Conservation (phyloP, 352 stramenopile genomes). For the Lagenidium sp. region DNA sequence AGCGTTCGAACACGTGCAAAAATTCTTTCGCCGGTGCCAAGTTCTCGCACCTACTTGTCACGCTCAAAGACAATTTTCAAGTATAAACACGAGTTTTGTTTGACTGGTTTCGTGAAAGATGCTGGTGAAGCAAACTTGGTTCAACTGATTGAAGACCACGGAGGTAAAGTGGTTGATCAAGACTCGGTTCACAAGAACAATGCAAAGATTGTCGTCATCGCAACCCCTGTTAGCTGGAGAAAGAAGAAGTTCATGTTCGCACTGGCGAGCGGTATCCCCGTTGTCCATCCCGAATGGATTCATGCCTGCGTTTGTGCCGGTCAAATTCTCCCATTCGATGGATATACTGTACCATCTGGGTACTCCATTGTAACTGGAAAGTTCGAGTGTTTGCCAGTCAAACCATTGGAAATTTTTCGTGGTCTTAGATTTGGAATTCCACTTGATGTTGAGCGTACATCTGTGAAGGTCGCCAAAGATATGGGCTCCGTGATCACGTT, state of each 20-base stretch:
- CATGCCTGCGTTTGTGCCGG: conserved; percentile 44
- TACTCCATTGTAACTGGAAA: conserved; percentile 52
- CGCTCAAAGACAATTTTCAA: conserved; percentile 55
- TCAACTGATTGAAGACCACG: conserved; percentile 56
- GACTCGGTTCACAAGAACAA: neutral
- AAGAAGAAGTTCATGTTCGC: conserved; percentile 80
- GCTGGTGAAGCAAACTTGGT: conserved; percentile 37
- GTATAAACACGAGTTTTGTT: conserved; percentile 67
- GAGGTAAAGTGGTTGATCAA: conserved; percentile 36
- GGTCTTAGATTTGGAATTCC: conserved; percentile 54
- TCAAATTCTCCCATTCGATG: conserved; percentile 46
- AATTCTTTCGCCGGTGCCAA: conserved; percentile 36
- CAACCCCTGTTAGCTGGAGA: conserved; percentile 61
- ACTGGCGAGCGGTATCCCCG: conserved; percentile 67
- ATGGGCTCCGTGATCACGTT: conserved; percentile 40
- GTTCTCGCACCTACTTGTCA: conserved; percentile 29
- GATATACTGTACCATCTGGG: conserved; percentile 59
- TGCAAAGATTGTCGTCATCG: conserved; percentile 57
- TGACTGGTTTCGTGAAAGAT: conserved; percentile 56
- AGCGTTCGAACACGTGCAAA: conserved; percentile 39
- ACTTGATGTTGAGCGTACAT: conserved; percentile 25
- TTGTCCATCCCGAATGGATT: conserved; percentile 78
- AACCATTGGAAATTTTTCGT: conserved; percentile 50
- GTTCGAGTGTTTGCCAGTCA: conserved; percentile 39
- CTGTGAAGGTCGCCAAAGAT: conserved; percentile 23